These are phyloP conservation scores for Phycomyces blakesleeanus DNA, from an alignment of 192 early-diverging fungal species.

Conservation along the genomic window DNA sequence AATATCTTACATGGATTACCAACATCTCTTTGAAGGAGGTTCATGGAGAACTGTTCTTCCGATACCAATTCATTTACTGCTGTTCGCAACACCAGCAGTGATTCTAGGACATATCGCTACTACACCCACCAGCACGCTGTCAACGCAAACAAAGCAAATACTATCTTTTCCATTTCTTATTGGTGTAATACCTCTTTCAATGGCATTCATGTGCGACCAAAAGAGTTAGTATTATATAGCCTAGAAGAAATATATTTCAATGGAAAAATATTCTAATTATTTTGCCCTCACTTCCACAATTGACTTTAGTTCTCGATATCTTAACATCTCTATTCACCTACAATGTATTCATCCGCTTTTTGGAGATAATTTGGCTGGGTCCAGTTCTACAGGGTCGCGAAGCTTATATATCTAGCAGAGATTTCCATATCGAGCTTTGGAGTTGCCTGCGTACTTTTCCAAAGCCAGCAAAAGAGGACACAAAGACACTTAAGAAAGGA, in stretches of 20 bases:
- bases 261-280: too few relatives aligned
- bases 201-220: conserved; percentile 8
- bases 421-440: conserved; percentile 17
- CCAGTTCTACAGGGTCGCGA: conserved; percentile 8
- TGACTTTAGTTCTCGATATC: conserved; percentile 14
- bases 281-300: not conserved
- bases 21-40: too few relatives aligned
- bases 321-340: conserved; percentile 4
- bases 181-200: conserved; percentile 6
- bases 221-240: conserved; percentile 10
- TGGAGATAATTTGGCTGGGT: conserved; percentile 19
- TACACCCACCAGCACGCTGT: conserved; percentile 6
- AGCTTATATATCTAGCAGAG: conserved; percentile 8
- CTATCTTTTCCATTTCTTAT: conserved; percentile 20
- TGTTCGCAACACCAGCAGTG: conserved; percentile 4
- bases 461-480: conserved; percentile 16
- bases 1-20: too few relatives aligned
- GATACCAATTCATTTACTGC: too few relatives aligned
- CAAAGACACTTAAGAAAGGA: too few relatives aligned
- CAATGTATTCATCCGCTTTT: conserved; percentile 18
- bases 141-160: conserved; percentile 12
- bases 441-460: conserved; percentile 20
- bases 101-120: conserved; percentile 1
- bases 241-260: too few relatives aligned
- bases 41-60: too few relatives aligned